Percentiles rank a stretch among this genome's conserved stretches.
Evolutionary conservation across 176 grass and related monocot species (phyloP).

Genomic region (Phoenix dactylifera): DNA sequence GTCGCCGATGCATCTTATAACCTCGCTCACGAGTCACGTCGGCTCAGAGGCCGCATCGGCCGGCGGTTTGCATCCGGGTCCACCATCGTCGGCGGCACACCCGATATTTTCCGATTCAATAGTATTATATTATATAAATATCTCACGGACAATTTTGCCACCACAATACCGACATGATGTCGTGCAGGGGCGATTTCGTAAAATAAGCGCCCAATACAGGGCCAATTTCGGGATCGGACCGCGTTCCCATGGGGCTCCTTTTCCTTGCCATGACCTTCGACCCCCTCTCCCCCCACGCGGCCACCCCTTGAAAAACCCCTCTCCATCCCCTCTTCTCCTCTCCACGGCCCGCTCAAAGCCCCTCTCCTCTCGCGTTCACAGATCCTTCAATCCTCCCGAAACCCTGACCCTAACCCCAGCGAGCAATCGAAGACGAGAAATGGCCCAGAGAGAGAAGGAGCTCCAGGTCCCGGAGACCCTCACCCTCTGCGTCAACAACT

Average conservation of each 20-base stretch:
- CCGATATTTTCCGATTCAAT: no score
- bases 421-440: constrained; percentile 1
- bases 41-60: no score
- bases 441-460: constrained; percentile 91
- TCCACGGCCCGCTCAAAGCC: background rate
- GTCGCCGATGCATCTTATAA: no score
- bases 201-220: background rate
- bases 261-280: constrained; percentile 1
- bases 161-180: no score
- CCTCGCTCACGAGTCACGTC: no score
- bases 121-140: no score
- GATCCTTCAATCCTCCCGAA: background rate
- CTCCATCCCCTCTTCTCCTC: constrained; percentile 5
- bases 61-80: no score
- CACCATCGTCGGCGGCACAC: no score
- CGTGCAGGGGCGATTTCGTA: no score
- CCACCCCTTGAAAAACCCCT: constrained; percentile 26
- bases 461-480: constrained; percentile 54
- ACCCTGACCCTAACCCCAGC: background rate
- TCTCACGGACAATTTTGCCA: no score
- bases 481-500: constrained; percentile 90
- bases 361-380: no score
- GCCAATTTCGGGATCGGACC: constrained; percentile 25
- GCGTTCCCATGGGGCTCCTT: background rate
- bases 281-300: constrained; percentile 17